A percentile compares a stretch with the other conserved stretches of the same genome.
These are phyloP conservation scores for Selaginella tamariscina DNA, from an alignment of 75 land plant genomes.

Conservation along the genomic window DNA sequence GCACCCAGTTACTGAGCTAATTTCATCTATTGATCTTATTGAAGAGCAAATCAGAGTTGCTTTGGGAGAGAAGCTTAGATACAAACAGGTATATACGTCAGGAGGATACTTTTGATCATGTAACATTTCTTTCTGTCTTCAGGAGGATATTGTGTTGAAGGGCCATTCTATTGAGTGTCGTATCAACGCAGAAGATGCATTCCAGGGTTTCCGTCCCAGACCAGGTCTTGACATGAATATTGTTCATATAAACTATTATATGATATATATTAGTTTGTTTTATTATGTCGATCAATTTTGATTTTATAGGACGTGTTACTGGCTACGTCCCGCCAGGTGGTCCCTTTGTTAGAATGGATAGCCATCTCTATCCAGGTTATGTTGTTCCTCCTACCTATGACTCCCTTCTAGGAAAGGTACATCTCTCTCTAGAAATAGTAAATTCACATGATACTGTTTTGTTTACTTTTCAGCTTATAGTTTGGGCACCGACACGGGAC, in stretches of 20 bases:
- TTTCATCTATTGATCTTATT: conserved; percentile 79
- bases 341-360: conserved; percentile 97
- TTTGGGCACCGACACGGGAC: conserved; percentile 96
- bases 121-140: background rate
- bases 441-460: no score
- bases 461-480: conserved; percentile 60
- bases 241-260: background rate
- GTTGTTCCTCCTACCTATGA: conserved; percentile 97
- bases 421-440: no score
- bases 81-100: conserved; percentile 74
- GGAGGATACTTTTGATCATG: background rate
- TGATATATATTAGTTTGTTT: background rate
- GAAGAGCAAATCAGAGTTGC: conserved; percentile 98
- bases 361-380: conserved; percentile 89
- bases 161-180: conserved; percentile 98
- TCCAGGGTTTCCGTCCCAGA: conserved; percentile 82
- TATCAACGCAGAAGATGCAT: conserved; percentile 96
- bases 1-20: conserved; percentile 98
- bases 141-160: conserved; percentile 80
- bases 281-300: background rate
- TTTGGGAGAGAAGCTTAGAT: conserved; percentile 73
- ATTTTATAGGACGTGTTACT: conserved; percentile 58
- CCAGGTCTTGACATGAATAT: conserved; percentile 44
- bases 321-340: conserved; percentile 91
- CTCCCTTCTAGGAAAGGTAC: conserved; percentile 89